These are phyloP conservation scores for Agastache rugosa DNA, from an alignment of 257 asterid genomes.

Conservation along the genomic window DNA sequence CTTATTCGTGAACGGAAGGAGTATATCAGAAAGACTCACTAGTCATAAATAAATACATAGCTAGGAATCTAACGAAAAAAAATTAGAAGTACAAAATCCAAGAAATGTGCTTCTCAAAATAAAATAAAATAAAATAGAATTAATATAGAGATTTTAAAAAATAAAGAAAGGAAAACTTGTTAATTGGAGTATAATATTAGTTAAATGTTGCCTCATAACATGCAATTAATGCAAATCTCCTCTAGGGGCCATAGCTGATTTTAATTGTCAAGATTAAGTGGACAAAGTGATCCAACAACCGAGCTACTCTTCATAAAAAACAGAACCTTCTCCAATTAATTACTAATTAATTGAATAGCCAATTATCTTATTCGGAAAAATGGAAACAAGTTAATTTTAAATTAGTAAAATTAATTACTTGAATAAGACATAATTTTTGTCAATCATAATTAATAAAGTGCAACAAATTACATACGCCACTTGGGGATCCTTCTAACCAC, in stretches of 20 bases:
- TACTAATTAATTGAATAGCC: background rate
- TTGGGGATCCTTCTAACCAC: slow-evolving; percentile 27
- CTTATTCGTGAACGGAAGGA: too few relatives aligned
- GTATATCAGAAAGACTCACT: too few relatives aligned
- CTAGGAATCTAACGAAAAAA: too few relatives aligned
- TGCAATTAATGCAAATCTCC: too few relatives aligned
- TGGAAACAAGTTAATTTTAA: background rate
- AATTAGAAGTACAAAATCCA: background rate
- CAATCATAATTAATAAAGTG: background rate
- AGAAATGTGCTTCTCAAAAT: background rate
- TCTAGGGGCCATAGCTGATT: background rate
- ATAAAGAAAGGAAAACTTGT: background rate
- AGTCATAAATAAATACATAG: too few relatives aligned
- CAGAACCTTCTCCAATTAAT: background rate
- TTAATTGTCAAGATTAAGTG: slow-evolving; percentile 7
- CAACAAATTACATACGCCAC: slow-evolving; percentile 18
- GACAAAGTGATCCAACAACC: slow-evolving; percentile 28
- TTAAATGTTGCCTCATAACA: too few relatives aligned
- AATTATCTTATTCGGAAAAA: background rate
- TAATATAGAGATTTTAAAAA: too few relatives aligned
- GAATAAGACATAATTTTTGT: slow-evolving; percentile 10
- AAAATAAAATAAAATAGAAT: too few relatives aligned
- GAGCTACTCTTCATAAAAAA: background rate
- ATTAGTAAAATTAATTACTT: slow-evolving; percentile 9
- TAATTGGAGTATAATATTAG: background rate